Evolutionary conservation across 2,329 filamentous ascomycete species (phyloP), one percentile per base, ranked within the genome.

Genomic region (Colletotrichum shisoi): DNA sequence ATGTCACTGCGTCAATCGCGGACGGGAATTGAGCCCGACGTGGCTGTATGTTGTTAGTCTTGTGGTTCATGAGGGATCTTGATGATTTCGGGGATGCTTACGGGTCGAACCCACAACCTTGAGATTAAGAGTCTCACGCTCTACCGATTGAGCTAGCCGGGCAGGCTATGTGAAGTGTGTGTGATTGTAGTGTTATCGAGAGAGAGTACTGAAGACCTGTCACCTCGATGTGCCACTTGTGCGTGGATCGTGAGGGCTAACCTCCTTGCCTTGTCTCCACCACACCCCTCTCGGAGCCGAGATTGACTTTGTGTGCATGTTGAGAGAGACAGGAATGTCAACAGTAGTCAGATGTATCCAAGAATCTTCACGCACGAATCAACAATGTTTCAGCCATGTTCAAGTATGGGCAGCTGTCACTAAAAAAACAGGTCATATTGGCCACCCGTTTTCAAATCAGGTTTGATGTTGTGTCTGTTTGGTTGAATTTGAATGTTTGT

Each of bases 51-150:
- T 5, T 8, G 9, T 44, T 24, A 31, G 19, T 15, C 7, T 2
- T 9, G 2, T 9, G 31, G 9, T 9, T 2, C 31, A 3, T 3
- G 31, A 9, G 7, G 31, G 9, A 7, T 5, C 7, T 34, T 34
- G 31, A 34, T 0, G 8, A 9, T 34, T 34, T 34, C 31, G 31
- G 31, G 2, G 31, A 4, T 44, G 9, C 56, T 57, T 46, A 37
- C 12, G 64, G 60, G 56, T 83, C 81, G 81, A 84, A 85, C 83
- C 81, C 80, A 79, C 81, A 84, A 79, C 81, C 81, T 84, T 83
- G 80, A 84, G 82, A 83, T 83, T 84, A 85, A 85, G 87, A 89
- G 87, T 88, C 87, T 88, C 83, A 89, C 86, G 86, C 87, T 89
- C 87, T 89, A 89, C 85, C 84, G 84, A 87, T 87, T 87, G 85